Evolutionary conservation across 2,329 filamentous ascomycete species (phyloP).

Genomic region (Epichloe bromicola): DNA sequence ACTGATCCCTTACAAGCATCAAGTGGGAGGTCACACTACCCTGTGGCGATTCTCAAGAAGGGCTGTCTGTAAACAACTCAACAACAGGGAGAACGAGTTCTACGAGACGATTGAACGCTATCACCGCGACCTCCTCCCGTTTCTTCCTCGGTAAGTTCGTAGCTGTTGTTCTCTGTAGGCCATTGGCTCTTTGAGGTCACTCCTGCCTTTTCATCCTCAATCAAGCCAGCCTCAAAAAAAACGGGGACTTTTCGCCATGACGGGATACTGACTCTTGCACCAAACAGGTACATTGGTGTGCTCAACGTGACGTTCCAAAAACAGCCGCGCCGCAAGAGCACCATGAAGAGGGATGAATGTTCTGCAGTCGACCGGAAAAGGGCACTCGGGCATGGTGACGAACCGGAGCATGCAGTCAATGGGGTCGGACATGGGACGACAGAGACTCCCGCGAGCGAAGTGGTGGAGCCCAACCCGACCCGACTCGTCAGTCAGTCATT

Average conservation of each 20-base stretch:
- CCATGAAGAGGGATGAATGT: constrained; percentile 35
- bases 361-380: constrained; percentile 23
- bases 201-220: neutral
- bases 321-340: constrained; percentile 52
- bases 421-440: neutral
- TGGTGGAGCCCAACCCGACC: constrained; percentile 10
- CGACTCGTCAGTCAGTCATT: constrained; percentile 62
- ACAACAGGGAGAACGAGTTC: constrained; percentile 96
- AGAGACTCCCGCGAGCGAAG: constrained; percentile 8
- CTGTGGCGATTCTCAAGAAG: constrained; percentile 91
- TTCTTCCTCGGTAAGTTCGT: constrained; percentile 62
- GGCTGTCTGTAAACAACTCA: constrained; percentile 95
- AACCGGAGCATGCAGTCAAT: neutral
- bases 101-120: constrained; percentile 91
- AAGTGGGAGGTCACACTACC: constrained; percentile 93
- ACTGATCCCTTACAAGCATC: constrained; percentile 91
- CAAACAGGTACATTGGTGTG: constrained; percentile 78
- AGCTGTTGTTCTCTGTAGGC: neutral
- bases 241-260: too few species aligned
- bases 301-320: constrained; percentile 93
- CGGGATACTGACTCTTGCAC: constrained; percentile 5
- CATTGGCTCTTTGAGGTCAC: neutral
- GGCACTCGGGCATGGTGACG: constrained; percentile 16
- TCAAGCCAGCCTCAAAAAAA: neutral
- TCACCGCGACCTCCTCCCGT: constrained; percentile 79